phyloP scores from a whole-genome alignment of 768 basidiomycete genomes.

The Leccinum incarnatum region DNA sequence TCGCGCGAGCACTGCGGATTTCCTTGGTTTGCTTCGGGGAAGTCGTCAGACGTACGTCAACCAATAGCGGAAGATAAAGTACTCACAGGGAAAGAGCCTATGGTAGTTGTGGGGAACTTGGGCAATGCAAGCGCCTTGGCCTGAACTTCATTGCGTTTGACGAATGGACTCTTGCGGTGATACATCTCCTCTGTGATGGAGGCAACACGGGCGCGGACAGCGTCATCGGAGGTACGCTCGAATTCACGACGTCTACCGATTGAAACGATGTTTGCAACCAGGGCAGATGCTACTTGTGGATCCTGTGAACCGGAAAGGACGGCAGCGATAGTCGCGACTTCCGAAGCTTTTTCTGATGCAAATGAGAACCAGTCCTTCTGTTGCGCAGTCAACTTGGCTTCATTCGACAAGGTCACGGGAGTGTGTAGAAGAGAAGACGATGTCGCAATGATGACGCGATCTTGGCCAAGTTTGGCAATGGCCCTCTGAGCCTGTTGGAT shows the following conservation, averaged over 20 bases:
- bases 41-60: slow-evolving; percentile 8
- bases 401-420: slow-evolving; percentile 90
- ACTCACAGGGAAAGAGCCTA: slow-evolving; percentile 93
- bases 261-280: slow-evolving; percentile 86
- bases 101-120: slow-evolving; percentile 98
- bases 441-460: slow-evolving; percentile 90
- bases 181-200: slow-evolving; percentile 85
- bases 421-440: slow-evolving; percentile 99
- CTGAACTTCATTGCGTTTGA: slow-evolving; percentile 83
- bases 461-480: slow-evolving; percentile 74
- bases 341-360: slow-evolving; percentile 91
- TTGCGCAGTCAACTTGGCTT: slow-evolving; percentile 84
- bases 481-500: slow-evolving; percentile 84
- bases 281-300: slow-evolving; percentile 59
- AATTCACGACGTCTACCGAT: slow-evolving; percentile 95
- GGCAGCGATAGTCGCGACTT: slow-evolving; percentile 86
- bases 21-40: slow-evolving; percentile 88
- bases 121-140: slow-evolving; percentile 86
- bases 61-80: not conserved
- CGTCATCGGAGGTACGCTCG: slow-evolving; percentile 89
- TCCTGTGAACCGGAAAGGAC: slow-evolving; percentile 85
- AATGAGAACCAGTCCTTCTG: slow-evolving; percentile 99
- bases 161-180: slow-evolving; percentile 86
- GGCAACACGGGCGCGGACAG: slow-evolving; percentile 92
- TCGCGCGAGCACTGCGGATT: slow-evolving; percentile 95